Evolutionary conservation across 106 monocot genomes (phyloP).

Genomic region (Posidonia australis): DNA sequence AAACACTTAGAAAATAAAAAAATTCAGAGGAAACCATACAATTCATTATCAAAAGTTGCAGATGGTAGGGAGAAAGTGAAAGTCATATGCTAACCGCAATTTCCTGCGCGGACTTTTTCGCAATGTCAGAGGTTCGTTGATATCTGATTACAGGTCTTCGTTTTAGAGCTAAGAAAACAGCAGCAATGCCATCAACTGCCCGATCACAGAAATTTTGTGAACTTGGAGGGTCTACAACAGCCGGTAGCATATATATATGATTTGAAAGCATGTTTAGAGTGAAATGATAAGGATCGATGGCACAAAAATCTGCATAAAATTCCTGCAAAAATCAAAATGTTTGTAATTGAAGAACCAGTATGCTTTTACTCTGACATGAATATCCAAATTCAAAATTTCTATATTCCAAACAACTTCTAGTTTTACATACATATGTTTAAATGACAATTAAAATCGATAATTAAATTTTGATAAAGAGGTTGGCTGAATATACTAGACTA

Average conservation of each 20-base stretch:
- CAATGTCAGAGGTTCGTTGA: slow-evolving; percentile 91
- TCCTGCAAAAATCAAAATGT: slow-evolving; percentile 46
- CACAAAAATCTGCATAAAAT: slow-evolving; percentile 97
- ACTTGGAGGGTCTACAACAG: slow-evolving; percentile 74
- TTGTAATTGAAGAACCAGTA: slow-evolving; percentile 1
- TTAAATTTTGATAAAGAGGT: too few species aligned
- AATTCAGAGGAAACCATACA: too few species aligned
- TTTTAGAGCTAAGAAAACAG: slow-evolving; percentile 84
- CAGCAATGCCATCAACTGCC: slow-evolving; percentile 85
- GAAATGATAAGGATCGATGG: slow-evolving; percentile 91
- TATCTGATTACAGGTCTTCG: slow-evolving; percentile 95
- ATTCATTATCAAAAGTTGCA: too few species aligned
- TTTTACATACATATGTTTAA: too few species aligned
- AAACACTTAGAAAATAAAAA: too few species aligned
- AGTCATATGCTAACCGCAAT: slow-evolving; percentile 51
- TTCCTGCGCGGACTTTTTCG: slow-evolving; percentile 93
- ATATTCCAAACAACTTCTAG: too few species aligned
- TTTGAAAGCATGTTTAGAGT: slow-evolving; percentile 69
- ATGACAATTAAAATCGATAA: too few species aligned
- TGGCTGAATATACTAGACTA: too few species aligned
- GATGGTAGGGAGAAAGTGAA: too few species aligned
- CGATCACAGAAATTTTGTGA: slow-evolving; percentile 91
- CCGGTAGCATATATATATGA: slow-evolving; percentile 94
- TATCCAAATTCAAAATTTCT: not conserved
- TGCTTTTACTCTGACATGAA: not conserved